These are phyloP conservation scores for Thamnidium elegans DNA, from an alignment of 192 early-diverging fungal species.

Conservation along the genomic window DNA sequence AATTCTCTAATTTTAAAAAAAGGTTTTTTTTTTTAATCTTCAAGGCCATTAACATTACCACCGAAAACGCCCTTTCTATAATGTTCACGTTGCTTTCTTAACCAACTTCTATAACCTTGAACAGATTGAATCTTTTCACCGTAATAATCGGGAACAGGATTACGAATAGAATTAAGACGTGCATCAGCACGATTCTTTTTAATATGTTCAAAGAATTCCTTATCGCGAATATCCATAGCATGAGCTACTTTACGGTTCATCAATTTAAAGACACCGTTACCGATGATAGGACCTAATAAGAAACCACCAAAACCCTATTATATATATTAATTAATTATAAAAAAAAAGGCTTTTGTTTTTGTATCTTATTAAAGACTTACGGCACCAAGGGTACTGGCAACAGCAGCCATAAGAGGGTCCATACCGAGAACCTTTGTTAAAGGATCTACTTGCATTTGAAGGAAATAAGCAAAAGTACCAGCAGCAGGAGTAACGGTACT, in stretches of 20 bases:
- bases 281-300: constrained; percentile 62
- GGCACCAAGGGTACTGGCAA: constrained; percentile 44
- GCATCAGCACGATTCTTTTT: constrained; percentile 66
- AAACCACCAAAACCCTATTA: constrained; percentile 55
- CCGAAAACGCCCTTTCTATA: constrained; percentile 68
- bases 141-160: constrained; percentile 88
- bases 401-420: constrained; percentile 61
- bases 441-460: constrained; percentile 58
- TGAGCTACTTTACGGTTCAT: constrained; percentile 43
- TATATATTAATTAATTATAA: constrained; percentile 1
- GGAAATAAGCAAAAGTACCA: constrained; percentile 48
- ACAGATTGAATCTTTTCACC: constrained; percentile 90
- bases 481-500: constrained; percentile 47
- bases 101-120: constrained; percentile 78
- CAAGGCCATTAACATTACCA: constrained; percentile 42
- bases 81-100: constrained; percentile 83
- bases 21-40: constrained; percentile 5
- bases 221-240: constrained; percentile 51
- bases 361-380: constrained; percentile 13
- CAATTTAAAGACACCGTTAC: constrained; percentile 56
- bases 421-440: constrained; percentile 62
- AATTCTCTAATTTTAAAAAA: not conserved
- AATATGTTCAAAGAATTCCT: constrained; percentile 65
- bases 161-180: constrained; percentile 59
- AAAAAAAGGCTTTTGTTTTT: not conserved